These are phyloP conservation scores for Bipolaris gigantea DNA, from an alignment of 2,329 filamentous ascomycete species.

Conservation along the genomic window DNA sequence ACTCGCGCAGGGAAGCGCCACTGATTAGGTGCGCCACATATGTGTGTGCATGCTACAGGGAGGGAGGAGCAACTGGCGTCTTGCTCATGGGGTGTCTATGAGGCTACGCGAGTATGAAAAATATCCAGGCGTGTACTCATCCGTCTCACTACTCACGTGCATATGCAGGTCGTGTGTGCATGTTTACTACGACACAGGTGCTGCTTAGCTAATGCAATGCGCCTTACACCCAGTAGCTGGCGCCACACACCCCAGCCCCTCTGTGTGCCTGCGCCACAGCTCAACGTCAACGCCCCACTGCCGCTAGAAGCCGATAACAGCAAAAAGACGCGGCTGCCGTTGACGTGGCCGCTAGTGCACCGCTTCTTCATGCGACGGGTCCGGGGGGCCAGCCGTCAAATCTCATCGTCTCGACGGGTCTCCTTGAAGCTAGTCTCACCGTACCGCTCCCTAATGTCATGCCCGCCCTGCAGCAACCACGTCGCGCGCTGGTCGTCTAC, in stretches of 20 bases:
- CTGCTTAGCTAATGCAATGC: background rate
- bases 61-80: background rate
- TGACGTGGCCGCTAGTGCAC: slow-evolving; percentile 36
- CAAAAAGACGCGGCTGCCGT: slow-evolving; percentile 26
- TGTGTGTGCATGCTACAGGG: background rate
- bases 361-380: slow-evolving; percentile 20
- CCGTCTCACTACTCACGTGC: background rate
- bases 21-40: background rate
- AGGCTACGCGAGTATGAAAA: too few species aligned
- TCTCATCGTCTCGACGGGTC: slow-evolving; percentile 8
- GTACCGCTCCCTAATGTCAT: slow-evolving; percentile 10
- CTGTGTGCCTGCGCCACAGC: slow-evolving; percentile 4
- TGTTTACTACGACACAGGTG: too few species aligned
- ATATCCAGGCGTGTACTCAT: background rate
- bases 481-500: slow-evolving; percentile 74
- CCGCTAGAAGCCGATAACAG: slow-evolving; percentile 25
- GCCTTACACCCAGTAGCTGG: background rate
- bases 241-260: background rate
- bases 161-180: background rate
- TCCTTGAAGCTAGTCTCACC: slow-evolving; percentile 25
- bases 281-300: slow-evolving; percentile 11
- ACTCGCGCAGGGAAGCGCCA: slow-evolving; percentile 19
- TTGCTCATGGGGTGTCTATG: too few species aligned
- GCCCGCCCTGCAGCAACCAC: slow-evolving; percentile 14
- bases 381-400: slow-evolving; percentile 25